Base-by-base conservation (phyloP, 495 filamentous ascomycete species). In the Daldinia loculata region DNA sequence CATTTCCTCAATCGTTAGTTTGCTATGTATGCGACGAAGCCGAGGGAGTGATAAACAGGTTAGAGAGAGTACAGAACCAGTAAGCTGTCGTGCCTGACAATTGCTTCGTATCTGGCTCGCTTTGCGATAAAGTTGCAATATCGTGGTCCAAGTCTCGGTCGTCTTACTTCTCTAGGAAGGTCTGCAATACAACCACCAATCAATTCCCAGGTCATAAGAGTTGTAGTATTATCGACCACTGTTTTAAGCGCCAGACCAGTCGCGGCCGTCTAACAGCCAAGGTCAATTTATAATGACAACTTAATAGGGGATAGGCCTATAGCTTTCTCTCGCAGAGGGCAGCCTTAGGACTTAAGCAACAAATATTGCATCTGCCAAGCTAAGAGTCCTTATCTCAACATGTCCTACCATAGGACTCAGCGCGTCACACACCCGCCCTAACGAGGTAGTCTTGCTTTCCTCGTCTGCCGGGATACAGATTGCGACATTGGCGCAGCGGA, bases 141-240 rank as follows among this genome's bases (percentile, higher is more conserved):
- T 53, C 56, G 39, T 32, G 62, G 58, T 58, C 63, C 39, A 64
- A 41, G 43, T 43, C n/a, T 73, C 66, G 63, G 68, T 58, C 52
- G 56, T 66, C 69, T 69, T 77, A 61, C 75, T 77, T 62, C 63
- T 75, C 56, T 73, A 75, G 75, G 72, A 75, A 77, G 72, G 75
- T 77, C 69, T 71, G 27, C 57, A 58, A 66, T 6, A 48, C 14
- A 38, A 55, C 12, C 24, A 12, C 66, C 52, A 66, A 66, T 69
- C 52, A 69, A 61, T 29, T 19, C 43, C 27, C 8, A 41, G 36
- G 11, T 4, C 26, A 14, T 53, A 53, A 59, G 60, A 41, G 61
- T 71, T 17, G 55, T 60, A n/a, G n/a, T n/a, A n/a, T n/a, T n/a
- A 63, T 63, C 41, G 34, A 51, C 63, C 55, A 43, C 15, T 57